phyloP scores from a whole-genome alignment of 2,329 filamentous ascomycete genomes.

The Claviceps arundinis region DNA sequence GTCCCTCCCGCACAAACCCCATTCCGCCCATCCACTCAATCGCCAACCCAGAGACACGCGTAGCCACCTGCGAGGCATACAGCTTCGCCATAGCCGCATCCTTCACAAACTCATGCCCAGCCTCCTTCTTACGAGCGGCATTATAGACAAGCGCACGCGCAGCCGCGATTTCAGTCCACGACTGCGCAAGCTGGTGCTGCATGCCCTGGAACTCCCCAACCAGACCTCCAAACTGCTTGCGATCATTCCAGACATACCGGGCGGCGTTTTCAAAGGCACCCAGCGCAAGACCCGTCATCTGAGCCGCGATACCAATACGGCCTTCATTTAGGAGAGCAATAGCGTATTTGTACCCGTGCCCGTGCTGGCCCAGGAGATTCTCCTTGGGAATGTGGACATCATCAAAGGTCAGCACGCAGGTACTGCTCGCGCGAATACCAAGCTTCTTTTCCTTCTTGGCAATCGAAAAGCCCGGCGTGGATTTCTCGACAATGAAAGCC shows the following conservation, averaged over 20 bases:
- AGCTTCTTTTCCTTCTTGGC: conserved; percentile 99
- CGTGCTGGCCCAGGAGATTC: conserved; percentile 77
- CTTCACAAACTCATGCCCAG: conserved; percentile 84
- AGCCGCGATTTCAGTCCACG: conserved; percentile 84
- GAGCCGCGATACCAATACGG: conserved; percentile 91
- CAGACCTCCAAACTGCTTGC: conserved; percentile 86
- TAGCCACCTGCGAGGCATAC: conserved; percentile 84
- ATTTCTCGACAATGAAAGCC: conserved; percentile 90
- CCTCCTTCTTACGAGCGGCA: conserved; percentile 94
- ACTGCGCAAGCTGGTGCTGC: conserved; percentile 97
- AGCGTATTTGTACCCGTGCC: conserved; percentile 95
- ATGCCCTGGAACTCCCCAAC: conserved; percentile 97
- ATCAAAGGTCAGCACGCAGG: conserved; percentile 94
- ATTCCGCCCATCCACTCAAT: conserved; percentile 99
- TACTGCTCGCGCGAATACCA: conserved; percentile 88
- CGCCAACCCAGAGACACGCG: conserved; percentile 69
- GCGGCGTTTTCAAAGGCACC: conserved; percentile 94
- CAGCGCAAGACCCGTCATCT: conserved; percentile 94
- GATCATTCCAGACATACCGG: conserved; percentile 91
- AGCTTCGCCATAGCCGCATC: conserved; percentile 99
- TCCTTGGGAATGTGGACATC: conserved; percentile 82
- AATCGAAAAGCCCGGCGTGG: conserved; percentile 76
- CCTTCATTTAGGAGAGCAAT: conserved; percentile 92
- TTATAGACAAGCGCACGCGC: conserved; percentile 91
- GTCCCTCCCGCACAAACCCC: conserved; percentile 92